Evolutionary conservation across 2,329 filamentous ascomycete genomes (phyloP), one percentile per base, ranked within the genome.

Genomic region (Didymosphaeria variabile): DNA sequence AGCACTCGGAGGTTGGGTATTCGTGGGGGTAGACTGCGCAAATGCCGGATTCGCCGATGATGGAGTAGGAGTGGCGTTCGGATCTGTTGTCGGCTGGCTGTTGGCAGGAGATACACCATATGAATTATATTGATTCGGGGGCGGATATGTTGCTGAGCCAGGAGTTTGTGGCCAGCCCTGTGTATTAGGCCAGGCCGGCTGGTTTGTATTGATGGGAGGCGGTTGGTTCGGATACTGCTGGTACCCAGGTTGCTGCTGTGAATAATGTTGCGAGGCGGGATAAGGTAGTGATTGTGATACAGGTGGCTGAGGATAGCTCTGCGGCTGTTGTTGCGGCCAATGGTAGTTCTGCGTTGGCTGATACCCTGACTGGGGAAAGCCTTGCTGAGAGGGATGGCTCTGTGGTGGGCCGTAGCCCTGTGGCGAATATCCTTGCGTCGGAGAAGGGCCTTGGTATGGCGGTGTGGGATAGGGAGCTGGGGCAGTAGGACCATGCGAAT

Each of bases 31-130:
- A 6, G 53, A 44, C 56, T 70, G 69, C 12, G 66, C 59, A 32
- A 53, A 62, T 9, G 54, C 57, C 29, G 67, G 63, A 40, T 73
- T 69, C 9, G 67, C 67, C 8, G 69, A 68, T 38, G 68, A 64
- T 17, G 68, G 71, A 8, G 71, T 76, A 34, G 73, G 73, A 23
- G 70, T 72, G 4, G 72, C 70, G 47, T 74, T 68, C 1, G 70
- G 64, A 55, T 77, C 74, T 36, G 56, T 36, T 36, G 57, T 53
- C 2, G 61, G 45, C 3, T 60, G 64, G 45, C 51, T 45, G 34
- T 57, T 54, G 12, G 58, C 32, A 44, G 65, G 56, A 19, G 62
- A 58, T 12, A 57, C 65, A 55, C 59, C 58, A 42, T 68, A 67
- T 13, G 65, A 45, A 51, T 58, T 67, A 44, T 72, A 62, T 6